phyloP scores from a whole-genome alignment of 1,284 basidiomycete genomes.

The Rhodofomes roseus region DNA sequence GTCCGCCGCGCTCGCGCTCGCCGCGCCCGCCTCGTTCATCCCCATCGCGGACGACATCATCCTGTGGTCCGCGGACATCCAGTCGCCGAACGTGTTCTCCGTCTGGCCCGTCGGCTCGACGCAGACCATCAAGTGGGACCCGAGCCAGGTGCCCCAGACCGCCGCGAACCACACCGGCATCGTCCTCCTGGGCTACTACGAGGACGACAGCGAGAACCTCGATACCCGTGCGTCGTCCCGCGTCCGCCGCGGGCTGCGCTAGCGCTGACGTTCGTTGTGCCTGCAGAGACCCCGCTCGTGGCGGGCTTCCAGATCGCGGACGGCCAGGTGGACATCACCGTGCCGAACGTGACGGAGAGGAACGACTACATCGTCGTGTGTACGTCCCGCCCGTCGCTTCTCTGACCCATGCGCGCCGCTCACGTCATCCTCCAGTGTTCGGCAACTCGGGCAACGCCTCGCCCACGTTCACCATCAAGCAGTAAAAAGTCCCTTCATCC shows the following conservation, averaged over 20 bases:
- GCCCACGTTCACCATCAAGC: conserved; percentile 29
- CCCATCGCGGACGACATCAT: conserved; percentile 28
- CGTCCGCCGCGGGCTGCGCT: background rate
- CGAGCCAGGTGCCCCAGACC: conserved; percentile 28
- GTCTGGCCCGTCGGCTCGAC: conserved; percentile 15
- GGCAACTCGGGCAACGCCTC: conserved; percentile 36
- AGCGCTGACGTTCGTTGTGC: background rate
- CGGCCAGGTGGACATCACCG: conserved; percentile 29
- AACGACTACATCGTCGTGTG: conserved; percentile 37
- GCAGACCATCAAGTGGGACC: conserved; percentile 24
- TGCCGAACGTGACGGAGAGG: conserved; percentile 28
- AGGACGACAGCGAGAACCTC: conserved; percentile 36
- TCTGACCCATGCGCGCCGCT: background rate
- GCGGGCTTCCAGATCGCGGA: conserved; percentile 29
- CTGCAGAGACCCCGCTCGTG: conserved; percentile 35
- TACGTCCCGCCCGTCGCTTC: conserved; percentile 25
- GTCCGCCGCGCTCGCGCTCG: conserved; percentile 21
- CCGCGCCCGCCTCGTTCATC: conserved; percentile 24
- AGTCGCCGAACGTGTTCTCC: conserved; percentile 25
- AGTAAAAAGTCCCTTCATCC: background rate
- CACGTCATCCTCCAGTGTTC: conserved; percentile 23
- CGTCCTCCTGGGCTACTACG: conserved; percentile 37
- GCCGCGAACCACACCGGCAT: conserved; percentile 25
- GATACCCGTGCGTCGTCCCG: conserved; percentile 31
- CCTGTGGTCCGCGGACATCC: conserved; percentile 46